Conservation (phyloP, 345 rosid species). For the Hypericum androsaemum region DNA sequence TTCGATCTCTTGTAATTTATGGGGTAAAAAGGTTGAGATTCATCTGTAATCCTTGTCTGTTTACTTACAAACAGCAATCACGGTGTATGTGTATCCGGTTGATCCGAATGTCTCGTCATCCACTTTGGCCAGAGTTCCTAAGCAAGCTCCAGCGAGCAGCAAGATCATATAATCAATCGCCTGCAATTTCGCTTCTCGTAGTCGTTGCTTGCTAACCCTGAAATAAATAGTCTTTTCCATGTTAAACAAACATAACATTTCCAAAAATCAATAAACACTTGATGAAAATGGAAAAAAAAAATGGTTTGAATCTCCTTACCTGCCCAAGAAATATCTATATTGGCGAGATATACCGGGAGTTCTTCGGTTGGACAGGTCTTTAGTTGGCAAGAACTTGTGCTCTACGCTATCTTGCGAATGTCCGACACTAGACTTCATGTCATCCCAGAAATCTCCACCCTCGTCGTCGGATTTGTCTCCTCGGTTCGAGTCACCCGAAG, state of each 20-base stretch:
- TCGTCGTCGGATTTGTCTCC: constrained; percentile 15
- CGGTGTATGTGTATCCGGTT: constrained; percentile 68
- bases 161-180: constrained; percentile 59
- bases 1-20: not conserved
- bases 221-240: not conserved
- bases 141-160: constrained; percentile 81
- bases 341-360: constrained; percentile 58
- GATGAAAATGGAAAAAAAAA: not conserved
- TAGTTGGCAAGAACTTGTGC: constrained; percentile 28
- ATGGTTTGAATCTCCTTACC: constrained; percentile 23
- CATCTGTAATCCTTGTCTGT: not conserved
- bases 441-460: constrained; percentile 46
- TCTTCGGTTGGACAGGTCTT: constrained; percentile 58
- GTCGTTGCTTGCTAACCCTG: constrained; percentile 75
- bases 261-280: not conserved
- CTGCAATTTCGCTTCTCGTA: constrained; percentile 68
- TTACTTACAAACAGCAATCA: constrained; percentile 81
- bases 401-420: constrained; percentile 28
- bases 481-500: constrained; percentile 16
- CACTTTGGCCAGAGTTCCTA: constrained; percentile 78
- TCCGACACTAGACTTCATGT: constrained; percentile 34
- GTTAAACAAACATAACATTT: not conserved
- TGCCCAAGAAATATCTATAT: constrained; percentile 68
- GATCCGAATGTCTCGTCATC: constrained; percentile 65
- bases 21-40: not conserved